These are phyloP conservation scores for Cladochytrium replicatum DNA, from an alignment of 192 early-diverging fungal species.

Conservation along the genomic window DNA sequence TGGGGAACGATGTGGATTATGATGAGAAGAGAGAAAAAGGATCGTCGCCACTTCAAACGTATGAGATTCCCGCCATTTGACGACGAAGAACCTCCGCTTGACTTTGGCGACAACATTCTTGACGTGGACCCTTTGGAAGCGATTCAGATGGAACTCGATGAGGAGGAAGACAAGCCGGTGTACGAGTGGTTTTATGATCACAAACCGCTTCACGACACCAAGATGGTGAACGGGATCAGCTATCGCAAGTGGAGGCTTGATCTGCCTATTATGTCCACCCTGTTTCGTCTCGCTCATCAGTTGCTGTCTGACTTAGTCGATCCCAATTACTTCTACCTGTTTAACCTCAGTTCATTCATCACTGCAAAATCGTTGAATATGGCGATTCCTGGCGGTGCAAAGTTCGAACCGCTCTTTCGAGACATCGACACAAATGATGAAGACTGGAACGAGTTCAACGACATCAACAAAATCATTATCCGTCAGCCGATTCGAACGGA, in stretches of 20 bases:
- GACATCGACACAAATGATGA: slow-evolving; percentile 94
- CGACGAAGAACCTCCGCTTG: slow-evolving; percentile 97
- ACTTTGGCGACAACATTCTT: slow-evolving; percentile 97
- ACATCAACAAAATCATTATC: slow-evolving; percentile 99
- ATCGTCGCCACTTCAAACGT: slow-evolving; percentile 95
- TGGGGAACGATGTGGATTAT: slow-evolving; percentile 99
- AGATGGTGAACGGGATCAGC: slow-evolving; percentile 77
- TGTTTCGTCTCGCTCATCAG: slow-evolving; percentile 86
- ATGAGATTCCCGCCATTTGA: slow-evolving; percentile 98
- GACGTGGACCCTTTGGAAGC: slow-evolving; percentile 97
- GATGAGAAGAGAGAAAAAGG: slow-evolving; percentile 98
- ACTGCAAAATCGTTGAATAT: slow-evolving; percentile 97
- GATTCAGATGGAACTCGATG: slow-evolving; percentile 98
- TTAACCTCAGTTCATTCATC: slow-evolving; percentile 89
- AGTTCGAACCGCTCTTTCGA: slow-evolving; percentile 95
- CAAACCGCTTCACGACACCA: slow-evolving; percentile 73
- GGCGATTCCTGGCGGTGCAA: slow-evolving; percentile 96
- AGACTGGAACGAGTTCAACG: slow-evolving; percentile 99
- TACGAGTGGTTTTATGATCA: slow-evolving; percentile 97
- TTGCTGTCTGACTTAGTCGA: slow-evolving; percentile 89
- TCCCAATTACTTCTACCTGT: slow-evolving; percentile 97
- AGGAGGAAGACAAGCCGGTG: slow-evolving; percentile 85
- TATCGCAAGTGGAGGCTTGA: slow-evolving; percentile 87
- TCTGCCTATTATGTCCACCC: slow-evolving; percentile 86
- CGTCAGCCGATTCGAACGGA: slow-evolving; percentile 97